Conservation (phyloP, 768 basidiomycete genomes). For the Tulasnella sp. region DNA sequence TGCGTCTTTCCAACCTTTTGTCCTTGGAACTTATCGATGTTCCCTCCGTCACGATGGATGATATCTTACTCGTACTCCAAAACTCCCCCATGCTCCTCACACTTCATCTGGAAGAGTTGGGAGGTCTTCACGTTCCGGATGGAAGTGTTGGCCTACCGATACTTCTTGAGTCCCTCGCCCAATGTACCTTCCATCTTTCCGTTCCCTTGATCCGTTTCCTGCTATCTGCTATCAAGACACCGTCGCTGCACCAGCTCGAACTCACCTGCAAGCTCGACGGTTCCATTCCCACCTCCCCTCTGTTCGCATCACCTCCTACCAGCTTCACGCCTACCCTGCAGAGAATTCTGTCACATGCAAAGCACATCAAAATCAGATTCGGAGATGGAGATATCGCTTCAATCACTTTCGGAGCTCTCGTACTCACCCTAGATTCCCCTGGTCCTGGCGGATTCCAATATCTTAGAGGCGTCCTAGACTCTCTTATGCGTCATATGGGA, state of each 20-base stretch:
- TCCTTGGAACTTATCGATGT: not conserved
- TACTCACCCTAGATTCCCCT: not conserved
- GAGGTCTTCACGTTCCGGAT: not conserved
- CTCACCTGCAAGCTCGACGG: not conserved
- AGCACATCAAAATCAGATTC: not conserved
- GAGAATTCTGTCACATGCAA: not conserved
- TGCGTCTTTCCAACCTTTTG: not conserved
- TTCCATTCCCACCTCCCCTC: not conserved
- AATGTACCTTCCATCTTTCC: not conserved
- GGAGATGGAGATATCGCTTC: not conserved
- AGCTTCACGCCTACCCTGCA: not conserved
- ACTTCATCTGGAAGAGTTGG: not conserved
- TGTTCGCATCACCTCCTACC: not conserved
- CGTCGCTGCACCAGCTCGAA: not conserved
- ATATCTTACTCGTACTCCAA: not conserved
- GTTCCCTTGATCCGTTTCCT: not conserved
- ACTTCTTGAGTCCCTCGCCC: not conserved
- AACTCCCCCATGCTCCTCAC: not conserved
- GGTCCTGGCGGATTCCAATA: not conserved
- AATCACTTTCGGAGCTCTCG: not conserved
- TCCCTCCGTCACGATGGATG: not conserved
- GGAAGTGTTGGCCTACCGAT: not conserved
- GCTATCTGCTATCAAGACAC: not conserved
- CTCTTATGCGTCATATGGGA: not conserved
- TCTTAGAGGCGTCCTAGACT: not conserved